A percentile compares a stretch with the other conserved stretches of the same genome.
Conservation (phyloP, 352 stramenopile species). For the Phytophthora palmivora region DNA sequence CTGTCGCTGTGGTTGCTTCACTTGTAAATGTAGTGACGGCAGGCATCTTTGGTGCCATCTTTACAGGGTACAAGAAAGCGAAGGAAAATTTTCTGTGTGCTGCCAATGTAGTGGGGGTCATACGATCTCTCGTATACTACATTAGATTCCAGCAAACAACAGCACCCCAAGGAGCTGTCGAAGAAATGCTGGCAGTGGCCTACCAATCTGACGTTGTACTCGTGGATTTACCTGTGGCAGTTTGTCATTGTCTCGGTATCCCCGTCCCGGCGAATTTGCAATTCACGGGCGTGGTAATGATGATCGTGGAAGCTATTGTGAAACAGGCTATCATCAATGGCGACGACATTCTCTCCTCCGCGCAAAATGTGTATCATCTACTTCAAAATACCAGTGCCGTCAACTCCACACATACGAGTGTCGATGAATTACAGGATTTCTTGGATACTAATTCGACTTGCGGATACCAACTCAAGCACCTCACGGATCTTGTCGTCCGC, state of each 20-base stretch:
- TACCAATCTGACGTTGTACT: conserved; percentile 34
- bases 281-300: conserved; percentile 28
- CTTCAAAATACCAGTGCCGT: conserved; percentile 9
- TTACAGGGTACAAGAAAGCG: conserved; percentile 3
- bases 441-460: conserved; percentile 28
- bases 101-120: conserved; percentile 26
- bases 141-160: conserved; percentile 26
- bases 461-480: conserved; percentile 25
- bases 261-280: conserved; percentile 19
- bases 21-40: conserved; percentile 32
- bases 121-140: conserved; percentile 27
- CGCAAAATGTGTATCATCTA: conserved; percentile 22
- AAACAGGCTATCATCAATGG: conserved; percentile 29
- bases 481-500: conserved; percentile 27
- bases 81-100: conserved; percentile 26
- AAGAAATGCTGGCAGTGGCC: conserved; percentile 16
- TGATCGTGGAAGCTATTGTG: conserved; percentile 27
- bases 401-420: conserved; percentile 13
- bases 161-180: conserved; percentile 14
- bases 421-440: conserved; percentile 25
- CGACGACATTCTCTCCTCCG: conserved; percentile 25
- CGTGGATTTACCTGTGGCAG: conserved; percentile 29
- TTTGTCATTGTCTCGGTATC: conserved; percentile 29
- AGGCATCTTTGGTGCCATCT: conserved; percentile 22
- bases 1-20: conserved; percentile 8